Percentiles rank a stretch among this genome's conserved stretches.
phyloP scores from a whole-genome alignment of 75 land plant species.

The Cryptomeria japonica region DNA sequence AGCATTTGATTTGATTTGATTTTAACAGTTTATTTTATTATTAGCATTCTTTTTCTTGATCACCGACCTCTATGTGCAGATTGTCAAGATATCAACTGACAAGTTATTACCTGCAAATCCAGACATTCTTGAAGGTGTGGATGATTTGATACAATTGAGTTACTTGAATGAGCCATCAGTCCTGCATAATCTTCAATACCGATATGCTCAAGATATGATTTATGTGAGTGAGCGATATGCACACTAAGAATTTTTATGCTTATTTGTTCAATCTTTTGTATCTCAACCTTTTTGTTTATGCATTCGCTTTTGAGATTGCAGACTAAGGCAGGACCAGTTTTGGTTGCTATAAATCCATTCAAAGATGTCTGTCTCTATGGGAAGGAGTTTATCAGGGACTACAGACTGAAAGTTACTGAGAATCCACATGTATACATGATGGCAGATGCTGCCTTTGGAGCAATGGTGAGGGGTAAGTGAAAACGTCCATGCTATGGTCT shows the following conservation, averaged over 20 bases:
- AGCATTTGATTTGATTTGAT: slow-evolving; percentile 12
- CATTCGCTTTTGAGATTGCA: slow-evolving; percentile 27
- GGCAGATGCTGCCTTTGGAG: slow-evolving; percentile 73
- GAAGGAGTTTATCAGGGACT: slow-evolving; percentile 54
- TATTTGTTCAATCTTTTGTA: neutral
- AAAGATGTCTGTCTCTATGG: slow-evolving; percentile 75
- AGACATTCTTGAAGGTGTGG: slow-evolving; percentile 82
- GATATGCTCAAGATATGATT: slow-evolving; percentile 61
- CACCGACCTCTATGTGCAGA: slow-evolving; percentile 35
- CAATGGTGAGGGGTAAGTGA: slow-evolving; percentile 73
- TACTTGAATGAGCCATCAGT: slow-evolving; percentile 97
- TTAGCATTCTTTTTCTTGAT: neutral
- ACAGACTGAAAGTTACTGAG: slow-evolving; percentile 50
- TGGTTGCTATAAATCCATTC: slow-evolving; percentile 94
- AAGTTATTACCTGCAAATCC: slow-evolving; percentile 89
- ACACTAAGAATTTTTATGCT: neutral
- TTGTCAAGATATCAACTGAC: slow-evolving; percentile 37
- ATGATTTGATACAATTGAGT: slow-evolving; percentile 91
- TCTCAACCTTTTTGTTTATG: neutral
- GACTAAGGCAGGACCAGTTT: slow-evolving; percentile 96
- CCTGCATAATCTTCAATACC: slow-evolving; percentile 71
- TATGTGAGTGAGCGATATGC: slow-evolving; percentile 60
- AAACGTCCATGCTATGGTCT: neutral
- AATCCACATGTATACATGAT: slow-evolving; percentile 90
- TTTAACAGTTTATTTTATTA: neutral